Evolutionary conservation across 176 grass and related monocot genomes (phyloP).

Genomic region (Hyparrhenia diplandra): DNA sequence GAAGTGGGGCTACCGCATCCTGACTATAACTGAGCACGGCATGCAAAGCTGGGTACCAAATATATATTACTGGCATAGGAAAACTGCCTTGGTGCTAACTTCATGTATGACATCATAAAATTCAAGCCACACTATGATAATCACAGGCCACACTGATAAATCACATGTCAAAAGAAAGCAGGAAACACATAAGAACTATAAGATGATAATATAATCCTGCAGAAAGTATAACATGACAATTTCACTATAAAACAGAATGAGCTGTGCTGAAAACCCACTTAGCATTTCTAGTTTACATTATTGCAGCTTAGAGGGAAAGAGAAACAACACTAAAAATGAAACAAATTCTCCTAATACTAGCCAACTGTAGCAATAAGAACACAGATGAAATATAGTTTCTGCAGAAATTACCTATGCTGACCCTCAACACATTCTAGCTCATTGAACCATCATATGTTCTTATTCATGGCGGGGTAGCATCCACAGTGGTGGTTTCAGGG

Average conservation of each 20-base stretch:
- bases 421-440: constrained; percentile 13
- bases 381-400: background rate
- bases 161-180: background rate
- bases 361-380: constrained; percentile 1
- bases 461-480: constrained; percentile 47
- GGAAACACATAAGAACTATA: background rate
- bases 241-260: background rate
- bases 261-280: background rate
- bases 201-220: background rate
- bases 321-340: constrained; percentile 12
- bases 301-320: background rate
- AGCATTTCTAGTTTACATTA: constrained; percentile 1
- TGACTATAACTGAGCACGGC: background rate
- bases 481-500: constrained; percentile 51
- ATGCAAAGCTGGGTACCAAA: background rate
- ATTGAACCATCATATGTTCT: constrained; percentile 26
- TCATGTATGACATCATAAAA: background rate
- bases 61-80: background rate
- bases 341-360: background rate
- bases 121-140: background rate
- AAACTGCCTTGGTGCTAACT: background rate
- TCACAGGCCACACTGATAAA: background rate
- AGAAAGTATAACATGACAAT: background rate
- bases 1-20: background rate
- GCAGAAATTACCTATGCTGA: constrained; percentile 41